Evolutionary conservation across 2,329 filamentous ascomycete species (phyloP).

Genomic region (Cryoendolithus antarcticus): DNA sequence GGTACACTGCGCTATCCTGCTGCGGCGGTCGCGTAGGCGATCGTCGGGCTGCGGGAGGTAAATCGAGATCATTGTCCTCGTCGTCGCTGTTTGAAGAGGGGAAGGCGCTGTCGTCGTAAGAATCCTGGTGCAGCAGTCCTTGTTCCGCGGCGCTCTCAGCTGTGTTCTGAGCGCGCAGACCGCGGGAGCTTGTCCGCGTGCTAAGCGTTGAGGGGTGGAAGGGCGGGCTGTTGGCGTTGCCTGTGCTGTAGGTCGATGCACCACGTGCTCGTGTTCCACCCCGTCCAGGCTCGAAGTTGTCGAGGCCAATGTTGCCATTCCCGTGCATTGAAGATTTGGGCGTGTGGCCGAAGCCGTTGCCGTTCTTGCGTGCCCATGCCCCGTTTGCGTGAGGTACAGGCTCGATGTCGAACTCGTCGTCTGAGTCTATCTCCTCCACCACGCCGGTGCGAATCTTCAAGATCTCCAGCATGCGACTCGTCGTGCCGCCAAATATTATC

Average conservation of each 20-base stretch:
- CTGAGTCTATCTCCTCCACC: slow-evolving; percentile 90
- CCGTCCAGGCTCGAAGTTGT: slow-evolving; percentile 12
- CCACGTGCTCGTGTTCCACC: slow-evolving; percentile 25
- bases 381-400: slow-evolving; percentile 48
- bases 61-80: slow-evolving; percentile 43
- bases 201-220: slow-evolving; percentile 28
- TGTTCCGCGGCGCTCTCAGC: slow-evolving; percentile 36
- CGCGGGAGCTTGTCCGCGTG: slow-evolving; percentile 41
- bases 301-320: slow-evolving; percentile 29
- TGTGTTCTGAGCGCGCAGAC: slow-evolving; percentile 22
- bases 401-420: slow-evolving; percentile 98
- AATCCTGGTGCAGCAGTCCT: slow-evolving; percentile 40
- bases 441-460: slow-evolving; percentile 92
- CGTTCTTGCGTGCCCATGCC: slow-evolving; percentile 69
- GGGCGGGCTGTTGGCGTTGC: slow-evolving; percentile 39
- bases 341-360: slow-evolving; percentile 63
- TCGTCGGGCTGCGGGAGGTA: slow-evolving; percentile 44
- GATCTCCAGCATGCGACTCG: slow-evolving; percentile 94
- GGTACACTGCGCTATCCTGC: slow-evolving; percentile 18
- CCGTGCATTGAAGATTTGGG: slow-evolving; percentile 41
- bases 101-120: slow-evolving; percentile 29
- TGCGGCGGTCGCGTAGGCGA: slow-evolving; percentile 27
- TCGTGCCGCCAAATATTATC: slow-evolving; percentile 97
- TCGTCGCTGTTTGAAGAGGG: slow-evolving; percentile 36
- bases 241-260: slow-evolving; percentile 45